Percentiles rank a stretch among this genome's conserved stretches.
Evolutionary conservation across 2,329 filamentous ascomycete species (phyloP).

Genomic region (Aspergillus pseudoterreus): DNA sequence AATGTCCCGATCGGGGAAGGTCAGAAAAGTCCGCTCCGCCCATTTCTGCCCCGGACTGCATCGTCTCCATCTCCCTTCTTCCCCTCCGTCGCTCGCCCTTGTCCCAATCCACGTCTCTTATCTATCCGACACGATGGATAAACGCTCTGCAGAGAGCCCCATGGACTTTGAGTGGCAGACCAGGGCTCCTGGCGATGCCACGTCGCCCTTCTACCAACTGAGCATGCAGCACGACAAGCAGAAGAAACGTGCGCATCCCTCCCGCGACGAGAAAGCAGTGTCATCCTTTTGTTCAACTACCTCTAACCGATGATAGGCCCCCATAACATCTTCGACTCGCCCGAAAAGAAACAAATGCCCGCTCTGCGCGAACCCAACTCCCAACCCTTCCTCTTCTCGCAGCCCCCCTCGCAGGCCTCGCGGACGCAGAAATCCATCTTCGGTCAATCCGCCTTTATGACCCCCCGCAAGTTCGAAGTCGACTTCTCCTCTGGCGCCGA

Average conservation of each 20-base stretch:
- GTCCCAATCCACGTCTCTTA: background rate
- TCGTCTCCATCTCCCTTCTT: conserved; percentile 3
- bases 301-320: conserved; percentile 26
- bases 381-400: conserved; percentile 49
- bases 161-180: conserved; percentile 52
- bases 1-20: conserved; percentile 6
- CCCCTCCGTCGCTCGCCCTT: background rate
- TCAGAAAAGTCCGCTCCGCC: conserved; percentile 4
- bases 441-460: conserved; percentile 44
- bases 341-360: conserved; percentile 48
- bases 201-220: conserved; percentile 48
- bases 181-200: conserved; percentile 41
- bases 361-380: conserved; percentile 48
- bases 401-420: conserved; percentile 26
- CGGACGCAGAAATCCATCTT: conserved; percentile 32
- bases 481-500: conserved; percentile 48
- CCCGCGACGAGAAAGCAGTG: background rate
- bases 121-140: conserved; percentile 28
- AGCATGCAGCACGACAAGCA: conserved; percentile 38
- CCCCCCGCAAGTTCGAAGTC: conserved; percentile 46
- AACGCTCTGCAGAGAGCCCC: conserved; percentile 42
- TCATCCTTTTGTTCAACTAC: background rate
- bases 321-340: conserved; percentile 41
- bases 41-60: background rate
- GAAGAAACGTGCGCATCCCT: conserved; percentile 41